Evolutionary conservation across 805 yeast genomes (phyloP), one percentile per base, ranked within the genome.

Genomic region (Tetrapisispora namnaoensis): DNA sequence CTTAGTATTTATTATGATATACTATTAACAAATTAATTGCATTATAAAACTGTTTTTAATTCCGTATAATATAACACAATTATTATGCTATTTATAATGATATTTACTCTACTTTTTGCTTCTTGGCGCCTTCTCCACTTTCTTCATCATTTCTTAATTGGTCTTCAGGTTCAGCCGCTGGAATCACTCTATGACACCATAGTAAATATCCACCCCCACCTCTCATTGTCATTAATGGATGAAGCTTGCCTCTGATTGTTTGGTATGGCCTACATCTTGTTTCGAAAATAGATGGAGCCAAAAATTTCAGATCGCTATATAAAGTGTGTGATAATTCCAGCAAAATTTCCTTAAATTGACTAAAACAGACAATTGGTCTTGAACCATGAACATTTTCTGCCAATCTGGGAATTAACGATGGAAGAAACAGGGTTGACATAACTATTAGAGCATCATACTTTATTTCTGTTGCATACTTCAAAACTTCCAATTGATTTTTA

Each of bases 171-270:
- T 55, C 63, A 2, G 52, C 47, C 1, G 61, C 61, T 4, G 96
- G 96, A 47, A 80, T 69, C 0, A 93, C 97, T 44, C 86, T 74
- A 16, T 86, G 77, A 3, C 91, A 95, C 71, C 80, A 76, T 55
- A 89, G 70, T 2, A 93, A 63, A 63, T 80, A 91, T 0, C 99
- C 99, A 34, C 97, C 98, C 50, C 84, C 90, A 7, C 95, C 89
- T 58, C 87, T 76, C 75, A 83, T 81, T 0, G 97, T 86, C 99
- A 93, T 93, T 51, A 82, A 62, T 0, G 99, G 99, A 65, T 93
- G 99, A 59, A 91, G 72, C 62, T 95, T 81, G 8, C 98, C 99
- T 18, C 95, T 87, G 28, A 91, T 79, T 3, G 97, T 88, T 70
- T 93, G 99, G 63, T 84, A 90, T 45, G 82, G 82, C 54, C 97